Percentiles rank a stretch among this genome's conserved stretches.
phyloP scores from a whole-genome alignment of 106 monocot genomes.

The Apostasia ramifera region DNA sequence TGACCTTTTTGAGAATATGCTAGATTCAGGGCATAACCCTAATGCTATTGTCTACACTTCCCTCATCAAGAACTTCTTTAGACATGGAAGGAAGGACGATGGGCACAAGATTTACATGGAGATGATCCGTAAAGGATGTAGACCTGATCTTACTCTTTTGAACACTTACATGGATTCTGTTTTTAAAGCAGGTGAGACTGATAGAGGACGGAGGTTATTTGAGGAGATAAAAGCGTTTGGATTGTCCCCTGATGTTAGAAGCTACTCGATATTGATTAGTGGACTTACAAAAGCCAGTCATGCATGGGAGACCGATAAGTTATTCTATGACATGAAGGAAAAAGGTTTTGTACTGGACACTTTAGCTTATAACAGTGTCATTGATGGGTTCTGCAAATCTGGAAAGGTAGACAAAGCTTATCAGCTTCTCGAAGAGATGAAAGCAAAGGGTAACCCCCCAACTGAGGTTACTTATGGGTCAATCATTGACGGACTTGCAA shows the following conservation, averaged over 20 bases:
- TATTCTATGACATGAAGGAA: conserved; percentile 88
- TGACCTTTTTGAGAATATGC: conserved; percentile 77
- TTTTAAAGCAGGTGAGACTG: conserved; percentile 78
- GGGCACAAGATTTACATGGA: conserved; percentile 96
- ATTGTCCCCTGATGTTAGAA: conserved; percentile 62
- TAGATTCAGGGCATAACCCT: conserved; percentile 75
- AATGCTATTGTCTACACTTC: conserved; percentile 89
- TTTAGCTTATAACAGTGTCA: conserved; percentile 79
- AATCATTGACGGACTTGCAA: conserved; percentile 85
- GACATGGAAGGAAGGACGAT: conserved; percentile 80
- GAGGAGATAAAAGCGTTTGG: conserved; percentile 69
- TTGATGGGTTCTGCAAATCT: conserved; percentile 92
- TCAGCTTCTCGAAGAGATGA: conserved; percentile 98
- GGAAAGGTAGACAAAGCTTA: conserved; percentile 96
- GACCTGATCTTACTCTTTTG: conserved; percentile 80
- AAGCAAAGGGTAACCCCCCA: conserved; percentile 50
- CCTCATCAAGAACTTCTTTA: conserved; percentile 79
- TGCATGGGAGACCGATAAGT: conserved; percentile 65
- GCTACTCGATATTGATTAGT: conserved; percentile 83
- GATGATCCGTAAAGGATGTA: conserved; percentile 60
- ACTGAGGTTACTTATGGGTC: conserved; percentile 91
- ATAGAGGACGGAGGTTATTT: conserved; percentile 65
- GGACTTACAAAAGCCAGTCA: conserved; percentile 83
- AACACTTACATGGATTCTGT: conserved; percentile 98
- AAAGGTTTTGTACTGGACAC: conserved; percentile 73